Evolutionary conservation across 2,329 filamentous ascomycete species (phyloP), one percentile per base, ranked within the genome.

Genomic region (Colletotrichum abscissum): DNA sequence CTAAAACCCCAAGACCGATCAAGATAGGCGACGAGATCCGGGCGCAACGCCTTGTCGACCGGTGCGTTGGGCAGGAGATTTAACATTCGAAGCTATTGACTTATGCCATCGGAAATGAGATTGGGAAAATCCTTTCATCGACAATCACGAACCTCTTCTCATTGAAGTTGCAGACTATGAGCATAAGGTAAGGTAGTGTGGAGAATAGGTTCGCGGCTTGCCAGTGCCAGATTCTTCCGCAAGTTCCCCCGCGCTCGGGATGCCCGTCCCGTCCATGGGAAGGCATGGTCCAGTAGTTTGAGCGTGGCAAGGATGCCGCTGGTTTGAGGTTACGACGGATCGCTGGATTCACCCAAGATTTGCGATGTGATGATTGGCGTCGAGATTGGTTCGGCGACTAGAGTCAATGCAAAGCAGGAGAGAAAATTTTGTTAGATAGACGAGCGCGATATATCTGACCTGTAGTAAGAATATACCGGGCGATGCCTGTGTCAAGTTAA

Each of bases 1-100:
- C 33, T 19, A 71, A 16, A n/a, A 60, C 52, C 19, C 42, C 54
- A 60, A 49, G 58, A 72, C 59, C 42, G 38, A 55, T 55, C 30
- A 19, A 69, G 70, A 72, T 64, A 60, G 55, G 66, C 35, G 70
- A 69, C 33, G 59, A 69, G 54, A 64, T 69, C 59, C 42, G 59
- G 70, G 70, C 59, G 69, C 58, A 69, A 57, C 26, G 69, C 65
- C 69, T 58, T 65, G 63, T 69, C 24, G 49, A 59, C 58, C 54
- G 65, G 65, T 38, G 59, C 42, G 38, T 54, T 26, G 65, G 16
- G 30, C 14, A 46, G 33, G 16, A 22, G 22, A 19, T 22, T 14
- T 16, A 22, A 35, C 19, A 14, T 28, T 54, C 11, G 24, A 3
- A 6, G 42, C 42, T 49, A 33, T n/a, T 35, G 26, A 22, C 24